Evolutionary conservation across 1,284 basidiomycete species (phyloP), one percentile per base, ranked within the genome.

Genomic region (Leucoagaricus sp.): DNA sequence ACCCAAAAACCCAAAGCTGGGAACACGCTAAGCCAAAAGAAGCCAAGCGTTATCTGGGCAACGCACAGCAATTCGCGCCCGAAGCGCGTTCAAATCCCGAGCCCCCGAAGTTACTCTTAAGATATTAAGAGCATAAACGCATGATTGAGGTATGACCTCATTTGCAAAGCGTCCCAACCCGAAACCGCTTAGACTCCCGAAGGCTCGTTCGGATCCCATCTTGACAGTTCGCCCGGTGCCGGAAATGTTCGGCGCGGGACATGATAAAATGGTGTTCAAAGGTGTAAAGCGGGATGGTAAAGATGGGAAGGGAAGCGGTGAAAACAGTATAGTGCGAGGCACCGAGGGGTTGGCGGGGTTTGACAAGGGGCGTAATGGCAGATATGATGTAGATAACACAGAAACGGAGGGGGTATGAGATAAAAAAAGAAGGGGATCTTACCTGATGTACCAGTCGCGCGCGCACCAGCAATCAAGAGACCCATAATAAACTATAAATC

Each of bases 391-490:
- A 17, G 23, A 21, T 28, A 28, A 3, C 29, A 13, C 25, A n/a
- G 23, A 25, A 26, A 13, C 10, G 12, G 19, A 42, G 28, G 26
- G 1, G 26, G 42, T 51, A 25, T 23, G 25, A 12, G 19, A 48
- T 19, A 31, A 29, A 47, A 50, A 23, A 26, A 41, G 26, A 28
- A 5, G 38, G 36, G 45, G n/a, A 33, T 69, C 73, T 63, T 58
- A 81, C 83, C 82, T 62, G 86, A 87, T 13, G 86, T 86, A 4
- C 88, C 87, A 47, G 87, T 90, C 15, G 87, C 86, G 65, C 88
- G 79, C 44, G 88, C 84, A 17, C 87, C 88, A 29, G 87, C 87
- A 56, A 88, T 85, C 53, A 90, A 74, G 8, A 90, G 72, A 31
- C 88, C 87, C 85, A 90, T 89, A 54, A 89, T 86, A 68, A 90